Base-by-base conservation (phyloP, 73 alveolate species). In the Effrenium voratum region DNA sequence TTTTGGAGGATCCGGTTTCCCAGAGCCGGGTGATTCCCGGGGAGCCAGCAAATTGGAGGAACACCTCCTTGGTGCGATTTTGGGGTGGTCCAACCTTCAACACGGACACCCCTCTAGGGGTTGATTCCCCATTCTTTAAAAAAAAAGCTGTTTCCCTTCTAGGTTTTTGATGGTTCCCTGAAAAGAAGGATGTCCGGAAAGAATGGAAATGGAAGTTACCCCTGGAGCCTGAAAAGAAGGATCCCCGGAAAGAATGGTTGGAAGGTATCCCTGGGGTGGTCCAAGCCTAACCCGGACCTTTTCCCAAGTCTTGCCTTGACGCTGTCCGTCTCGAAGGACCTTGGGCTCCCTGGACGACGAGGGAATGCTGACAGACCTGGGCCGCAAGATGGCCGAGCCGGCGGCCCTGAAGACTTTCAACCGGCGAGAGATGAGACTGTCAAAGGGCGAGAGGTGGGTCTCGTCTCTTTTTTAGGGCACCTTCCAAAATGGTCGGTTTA, bases 331-430 rank as follows among this genome's bases (percentile, higher is more conserved):
- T 19, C 77, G 32, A 44, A 85, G 93, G 97, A 92, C 99, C 79
- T 99, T 99, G 59, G 99, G 99, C 22, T 99, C 99, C 28, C 98
- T 99, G 76, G 99, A 99, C 99, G 99, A 99, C 91, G 99, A 99
- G 99, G 99, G 99, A n/a, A 99, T 99, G 95, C 99, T 99, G 72
- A 99, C 99, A 12, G 81, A 92, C 81, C 45, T 92, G 66, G 98
- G 98, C 44, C 99, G 99, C 79, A 99, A 99, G 99, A 99, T 99
- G 99, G 99, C 99, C 24, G 99, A 99, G 99, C 75, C 72, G 66
- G 60, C 4, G 1, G 57, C 87, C 34, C 77, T 4, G 46, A 83
- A 24, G 99, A 99, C 22, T 10, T 55, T 55, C 22, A 55, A 22
- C 30, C 30, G 68, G 94, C 99, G 36, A 60, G 75, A 26, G 76